phyloP scores from a whole-genome alignment of 768 basidiomycete species.

The Auriculariales sp. region DNA sequence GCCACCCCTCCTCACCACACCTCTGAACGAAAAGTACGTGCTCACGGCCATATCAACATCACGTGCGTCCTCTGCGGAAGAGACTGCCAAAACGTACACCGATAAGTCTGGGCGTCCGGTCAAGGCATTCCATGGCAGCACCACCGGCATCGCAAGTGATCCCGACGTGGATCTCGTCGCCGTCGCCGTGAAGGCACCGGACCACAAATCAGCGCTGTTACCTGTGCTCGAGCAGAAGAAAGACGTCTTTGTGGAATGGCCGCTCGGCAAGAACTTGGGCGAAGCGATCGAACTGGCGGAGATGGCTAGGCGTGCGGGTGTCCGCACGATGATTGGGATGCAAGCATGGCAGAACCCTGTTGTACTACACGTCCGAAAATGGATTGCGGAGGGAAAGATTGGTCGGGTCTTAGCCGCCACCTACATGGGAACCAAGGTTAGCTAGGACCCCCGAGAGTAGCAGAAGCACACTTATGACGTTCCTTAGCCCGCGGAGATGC shows the following conservation, averaged over 20 bases:
- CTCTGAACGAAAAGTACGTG: conserved; percentile 9
- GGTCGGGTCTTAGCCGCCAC: background rate
- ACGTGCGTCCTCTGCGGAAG: conserved; percentile 16
- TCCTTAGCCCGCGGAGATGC: background rate
- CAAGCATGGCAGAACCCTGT: conserved; percentile 22
- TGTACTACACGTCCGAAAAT: background rate
- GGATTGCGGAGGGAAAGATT: background rate
- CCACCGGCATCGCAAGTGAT: conserved; percentile 16
- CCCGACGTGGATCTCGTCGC: conserved; percentile 24
- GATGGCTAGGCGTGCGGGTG: conserved; percentile 16
- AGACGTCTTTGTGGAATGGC: conserved; percentile 27
- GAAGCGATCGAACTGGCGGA: conserved; percentile 22
- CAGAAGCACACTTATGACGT: too few relatives aligned
- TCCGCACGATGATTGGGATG: conserved; percentile 20
- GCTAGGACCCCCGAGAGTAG: too few relatives aligned
- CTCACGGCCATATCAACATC: conserved; percentile 23
- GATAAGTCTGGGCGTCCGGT: conserved; percentile 7
- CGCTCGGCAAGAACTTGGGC: conserved; percentile 16
- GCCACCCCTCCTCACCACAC: background rate
- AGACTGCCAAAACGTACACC: conserved; percentile 18
- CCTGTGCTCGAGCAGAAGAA: conserved; percentile 24
- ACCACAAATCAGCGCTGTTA: conserved; percentile 16
- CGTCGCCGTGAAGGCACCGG: conserved; percentile 19
- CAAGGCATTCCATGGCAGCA: conserved; percentile 9
- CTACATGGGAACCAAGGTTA: background rate